Conservation (phyloP, 192 early-diverging fungal genomes). For the Pilaira anomala region DNA sequence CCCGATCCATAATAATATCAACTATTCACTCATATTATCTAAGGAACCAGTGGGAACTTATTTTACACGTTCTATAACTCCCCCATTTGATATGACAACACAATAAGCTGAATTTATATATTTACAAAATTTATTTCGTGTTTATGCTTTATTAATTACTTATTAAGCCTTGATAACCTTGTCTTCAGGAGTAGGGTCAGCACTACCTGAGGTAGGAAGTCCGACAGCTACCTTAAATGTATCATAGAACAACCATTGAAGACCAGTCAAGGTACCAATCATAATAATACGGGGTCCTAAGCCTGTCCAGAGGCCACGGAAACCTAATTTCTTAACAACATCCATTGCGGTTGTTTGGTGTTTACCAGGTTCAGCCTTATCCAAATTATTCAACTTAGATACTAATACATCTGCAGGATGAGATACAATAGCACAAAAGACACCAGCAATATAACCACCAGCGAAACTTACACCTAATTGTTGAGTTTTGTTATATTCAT, state of each 20-base stretch:
- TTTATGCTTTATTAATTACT: too few relatives aligned
- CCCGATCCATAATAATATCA: too few relatives aligned
- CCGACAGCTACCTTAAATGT: slow-evolving; percentile 62
- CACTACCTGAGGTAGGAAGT: slow-evolving; percentile 27
- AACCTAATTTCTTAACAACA: slow-evolving; percentile 57
- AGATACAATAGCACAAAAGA: slow-evolving; percentile 85
- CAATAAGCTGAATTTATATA: too few relatives aligned
- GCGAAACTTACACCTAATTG: slow-evolving; percentile 73
- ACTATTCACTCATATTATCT: too few relatives aligned
- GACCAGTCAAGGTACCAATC: slow-evolving; percentile 87
- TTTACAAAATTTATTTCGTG: too few relatives aligned
- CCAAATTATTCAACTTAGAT: slow-evolving; percentile 47
- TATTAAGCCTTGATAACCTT: too few relatives aligned
- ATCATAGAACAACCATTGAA: slow-evolving; percentile 87
- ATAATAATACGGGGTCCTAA: slow-evolving; percentile 84
- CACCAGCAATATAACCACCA: slow-evolving; percentile 86
- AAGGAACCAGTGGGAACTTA: too few relatives aligned
- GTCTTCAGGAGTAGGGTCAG: too few relatives aligned
- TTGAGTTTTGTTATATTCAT: slow-evolving; percentile 64
- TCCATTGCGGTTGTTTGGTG: slow-evolving; percentile 24
- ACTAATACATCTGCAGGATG: slow-evolving; percentile 88
- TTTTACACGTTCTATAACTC: too few relatives aligned
- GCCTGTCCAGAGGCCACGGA: slow-evolving; percentile 73
- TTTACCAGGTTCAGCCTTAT: slow-evolving; percentile 14
- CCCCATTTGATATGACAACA: too few relatives aligned